Conservation (phyloP, 2,329 filamentous ascomycete genomes). For the Fusarium sarcochroum region DNA sequence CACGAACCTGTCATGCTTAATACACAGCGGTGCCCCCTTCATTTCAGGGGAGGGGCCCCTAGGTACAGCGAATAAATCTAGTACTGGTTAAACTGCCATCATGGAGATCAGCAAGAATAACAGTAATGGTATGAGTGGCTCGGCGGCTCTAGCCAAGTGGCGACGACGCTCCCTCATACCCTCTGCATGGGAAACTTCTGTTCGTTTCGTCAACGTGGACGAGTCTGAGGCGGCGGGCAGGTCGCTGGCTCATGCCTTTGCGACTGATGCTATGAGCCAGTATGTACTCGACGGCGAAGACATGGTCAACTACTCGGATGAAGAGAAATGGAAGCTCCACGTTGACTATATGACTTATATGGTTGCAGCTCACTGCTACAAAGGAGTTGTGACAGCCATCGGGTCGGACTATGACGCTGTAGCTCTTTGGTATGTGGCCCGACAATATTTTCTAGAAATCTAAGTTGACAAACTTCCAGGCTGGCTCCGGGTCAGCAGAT, state of each 20-base stretch:
- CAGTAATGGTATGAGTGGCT: constrained; percentile 26
- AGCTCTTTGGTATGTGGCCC: constrained; percentile 77
- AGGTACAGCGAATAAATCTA: constrained; percentile 41
- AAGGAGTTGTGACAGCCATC: constrained; percentile 80
- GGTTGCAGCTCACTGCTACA: constrained; percentile 80
- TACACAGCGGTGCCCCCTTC: constrained; percentile 38
- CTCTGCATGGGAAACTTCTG: constrained; percentile 65
- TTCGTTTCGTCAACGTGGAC: constrained; percentile 74
- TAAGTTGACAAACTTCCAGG: constrained; percentile 60
- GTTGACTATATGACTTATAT: constrained; percentile 83
- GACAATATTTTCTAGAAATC: not conserved
- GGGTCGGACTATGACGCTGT: constrained; percentile 84
- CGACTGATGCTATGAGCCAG: constrained; percentile 78
- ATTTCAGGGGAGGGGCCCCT: constrained; percentile 34
- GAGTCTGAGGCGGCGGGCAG: constrained; percentile 80
- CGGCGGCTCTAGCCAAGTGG: constrained; percentile 49
- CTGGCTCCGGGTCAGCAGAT: constrained; percentile 81
- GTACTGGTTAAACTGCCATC: constrained; percentile 52
- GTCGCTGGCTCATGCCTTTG: constrained; percentile 83
- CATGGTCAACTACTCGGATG: constrained; percentile 71
- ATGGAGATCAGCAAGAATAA: constrained; percentile 59
- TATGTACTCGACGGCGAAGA: constrained; percentile 83
- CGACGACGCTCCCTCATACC: constrained; percentile 64
- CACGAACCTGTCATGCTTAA: constrained; percentile 43
- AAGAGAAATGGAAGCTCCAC: constrained; percentile 82